Evolutionary conservation across 768 basidiomycete genomes (phyloP), one percentile per base, ranked within the genome.

Genomic region (Amanita phalloides): DNA sequence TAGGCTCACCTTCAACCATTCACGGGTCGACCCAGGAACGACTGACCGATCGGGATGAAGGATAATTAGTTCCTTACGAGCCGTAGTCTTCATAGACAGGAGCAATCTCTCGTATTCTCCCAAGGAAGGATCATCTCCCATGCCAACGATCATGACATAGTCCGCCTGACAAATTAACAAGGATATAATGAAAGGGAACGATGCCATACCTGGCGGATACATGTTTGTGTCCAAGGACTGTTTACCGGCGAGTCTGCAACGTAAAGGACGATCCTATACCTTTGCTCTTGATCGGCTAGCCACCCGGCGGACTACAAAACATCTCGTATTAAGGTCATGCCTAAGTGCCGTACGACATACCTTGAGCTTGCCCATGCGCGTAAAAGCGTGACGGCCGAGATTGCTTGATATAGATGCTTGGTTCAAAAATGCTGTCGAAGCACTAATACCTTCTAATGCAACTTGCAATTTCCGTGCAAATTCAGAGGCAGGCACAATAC

Each of bases 211-310:
- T 97, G 95, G 23, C 92, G 80, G 55, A 99, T 94, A 64, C 94
- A 98, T 0, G 93, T 98, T 66, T 97, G 88, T 28, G 95, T 98
- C 96, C 96, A 99, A 17, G 91, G 87, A 53, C 90, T 94, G 52
- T 81, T 89, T 33, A 95, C 92, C 0, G 94, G 84, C 0, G 95
- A 92, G 66, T 99, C 94, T 6, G 90, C 95, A 30, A 99, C 91
- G 62, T 98, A 98, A 13, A 99, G 76, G 0, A 98, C 94, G 2
- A 83, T 96, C 26, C 91, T 78, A 62, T 86, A 96, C 61, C 89
- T 79, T 68, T 97, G 90, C 64, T 97, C 93, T 63, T 87, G 86
- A 65, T 98, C 94, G 13, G 95, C 91, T 6, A 99, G 72, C 96
- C 96, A 97, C 2, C 87, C 72, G 38, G 73, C 73, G 17, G 71